Evolutionary conservation across 2,329 filamentous ascomycete species (phyloP), one percentile per base, ranked within the genome.

Genomic region (Fusarium concolor): DNA sequence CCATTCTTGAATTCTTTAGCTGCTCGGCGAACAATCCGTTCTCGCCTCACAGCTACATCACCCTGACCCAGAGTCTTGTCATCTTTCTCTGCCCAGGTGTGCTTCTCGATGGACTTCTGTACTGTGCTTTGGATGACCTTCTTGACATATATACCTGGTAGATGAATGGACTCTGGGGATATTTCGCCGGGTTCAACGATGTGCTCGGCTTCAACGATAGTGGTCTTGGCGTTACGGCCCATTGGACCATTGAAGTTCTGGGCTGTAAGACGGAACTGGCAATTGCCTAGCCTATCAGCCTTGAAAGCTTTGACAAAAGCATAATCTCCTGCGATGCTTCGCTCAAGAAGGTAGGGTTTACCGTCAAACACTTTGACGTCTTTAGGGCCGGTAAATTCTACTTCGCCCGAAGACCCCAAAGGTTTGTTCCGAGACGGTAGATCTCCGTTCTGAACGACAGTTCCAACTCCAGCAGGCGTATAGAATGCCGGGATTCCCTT

Each of bases 131-230:
- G 90, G 70, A 97, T 90, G 45, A 97, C 92, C 62, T 91, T 87
- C 84, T 93, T 93, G 73, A 97, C 93, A 78, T 97, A 97, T 79
- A 97, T 95, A n/a, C 94, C 94, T 2, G 93, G 93, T n/a, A 97
- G 84, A 80, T 97, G 93, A n/a, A 97, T 90, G 10, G 10, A 86
- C 75, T 93, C 92, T 17, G 93, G 91, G 2, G 92, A 83, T 74
- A 97, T 96, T 78, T 93, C 92, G 55, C 94, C 94, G 2, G 92
- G 90, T 80, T 96, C 93, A 52, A 97, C 94, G 70, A 97, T 96
- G 77, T 97, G 86, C 80, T 97, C 93, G 14, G 93, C 94, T 81
- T 97, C 94, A 56, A 97, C 93, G 73, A 97, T 96, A 66, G 93
- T 97, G 80, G 92, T 86, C 81, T 92, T 94, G 54, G 94, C 94